These are phyloP conservation scores for Globisporangium solare DNA, from an alignment of 352 stramenopile species.

Conservation along the genomic window DNA sequence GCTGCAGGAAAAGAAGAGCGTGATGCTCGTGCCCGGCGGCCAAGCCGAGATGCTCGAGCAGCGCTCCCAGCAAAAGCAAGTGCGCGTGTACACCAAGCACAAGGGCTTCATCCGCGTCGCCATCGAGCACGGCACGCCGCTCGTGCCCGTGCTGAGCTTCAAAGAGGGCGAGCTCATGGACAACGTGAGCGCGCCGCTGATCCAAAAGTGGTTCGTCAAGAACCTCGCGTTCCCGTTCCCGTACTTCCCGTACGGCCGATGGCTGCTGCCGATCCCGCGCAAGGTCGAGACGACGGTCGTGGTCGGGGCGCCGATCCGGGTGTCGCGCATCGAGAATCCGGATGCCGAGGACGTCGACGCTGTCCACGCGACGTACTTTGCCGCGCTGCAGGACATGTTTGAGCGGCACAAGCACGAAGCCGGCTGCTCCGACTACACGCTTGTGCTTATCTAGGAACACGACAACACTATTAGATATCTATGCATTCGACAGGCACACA, in stretches of 20 bases:
- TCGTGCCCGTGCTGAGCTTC: conserved; percentile 79
- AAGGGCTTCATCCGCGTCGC: conserved; percentile 78
- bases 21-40: conserved; percentile 73
- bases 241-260: conserved; percentile 71
- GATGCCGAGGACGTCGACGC: conserved; percentile 52
- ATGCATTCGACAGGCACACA: conserved; percentile 1
- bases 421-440: conserved; percentile 63
- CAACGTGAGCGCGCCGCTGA: conserved; percentile 62
- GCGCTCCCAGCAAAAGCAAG: conserved; percentile 45
- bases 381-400: conserved; percentile 49
- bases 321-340: conserved; percentile 40
- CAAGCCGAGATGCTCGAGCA: conserved; percentile 83
- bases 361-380: conserved; percentile 66
- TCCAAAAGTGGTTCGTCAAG: conserved; percentile 81
- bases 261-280: conserved; percentile 61
- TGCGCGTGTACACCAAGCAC: conserved; percentile 73
- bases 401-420: conserved; percentile 71
- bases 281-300: conserved; percentile 58
- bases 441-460: conserved; percentile 48
- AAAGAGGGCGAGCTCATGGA: conserved; percentile 81
- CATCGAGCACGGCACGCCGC: conserved; percentile 63
- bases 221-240: conserved; percentile 75
- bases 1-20: conserved; percentile 50
- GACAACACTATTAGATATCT: background rate
- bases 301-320: conserved; percentile 52